Base-by-base conservation (phyloP, 2,329 filamentous ascomycete genomes). In the Sporothrix euskadiensis region DNA sequence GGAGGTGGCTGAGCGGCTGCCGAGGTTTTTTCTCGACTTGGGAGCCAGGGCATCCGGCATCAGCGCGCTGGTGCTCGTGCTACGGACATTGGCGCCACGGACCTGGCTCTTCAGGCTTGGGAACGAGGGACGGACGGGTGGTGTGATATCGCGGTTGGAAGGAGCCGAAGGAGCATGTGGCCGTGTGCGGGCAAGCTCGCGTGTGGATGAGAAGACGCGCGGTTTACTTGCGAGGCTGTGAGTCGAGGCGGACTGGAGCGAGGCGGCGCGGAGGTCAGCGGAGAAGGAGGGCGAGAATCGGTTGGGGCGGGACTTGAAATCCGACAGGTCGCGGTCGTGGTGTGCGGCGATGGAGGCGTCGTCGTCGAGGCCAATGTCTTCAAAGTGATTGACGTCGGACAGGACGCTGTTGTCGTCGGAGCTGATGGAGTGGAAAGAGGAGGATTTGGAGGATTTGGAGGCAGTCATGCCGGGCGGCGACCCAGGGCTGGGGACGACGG, bases 391-490 rank as follows among this genome's bases (percentile, higher is more conserved):
- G 73, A 91, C 88, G 79, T 97, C 93, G 71, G 89, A 87, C 63
- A 92, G 84, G 69, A 90, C 87, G 77, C 87, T 88, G 79, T 91
- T 89, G 77, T 93, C 92, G 78, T 94, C 91, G 78, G 90, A 91
- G 75, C 88, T 90, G 73, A 92, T 90, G 52, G 94, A 97, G 78
- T 91, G 91, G 79, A 95, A 92, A 69, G 94, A 97, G 5, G 93
- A 97, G 39, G 94, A 94, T 82, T 96, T 97, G 76, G 93, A 97
- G 75, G 93, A 96, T 82, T 95, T 97, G 75, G 93, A 97, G 77
- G 85, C 83, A 68, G 92, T 93, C 83, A 97, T 89, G 78, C 93
- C 92, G 75, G 92, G 92, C 74, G 91, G 91, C 76, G 92, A 93
- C 81, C 87, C 88, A 65, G 91, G 90, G 72, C 79, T 81, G 61